Evolutionary conservation across 768 basidiomycete genomes (phyloP), one percentile per base, ranked within the genome.

Genomic region (Collybia sordida): DNA sequence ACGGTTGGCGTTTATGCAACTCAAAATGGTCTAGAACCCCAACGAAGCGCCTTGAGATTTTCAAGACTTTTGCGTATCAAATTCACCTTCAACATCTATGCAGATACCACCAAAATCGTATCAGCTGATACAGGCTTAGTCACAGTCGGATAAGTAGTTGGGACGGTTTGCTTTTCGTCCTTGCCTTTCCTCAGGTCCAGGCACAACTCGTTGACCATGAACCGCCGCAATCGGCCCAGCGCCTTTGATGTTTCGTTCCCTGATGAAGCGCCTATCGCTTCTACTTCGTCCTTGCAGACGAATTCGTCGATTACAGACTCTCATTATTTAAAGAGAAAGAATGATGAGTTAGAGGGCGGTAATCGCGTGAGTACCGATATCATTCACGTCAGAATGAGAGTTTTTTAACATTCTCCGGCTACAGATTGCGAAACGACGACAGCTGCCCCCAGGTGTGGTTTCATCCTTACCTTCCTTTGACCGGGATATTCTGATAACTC

Each of bases 181-280:
- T n/a, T n/a, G n/a, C n/a, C n/a, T n/a, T n/a, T n/a, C n/a, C n/a
- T n/a, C n/a, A n/a, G n/a, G n/a, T n/a, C n/a, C n/a, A n/a, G n/a
- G n/a, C n/a, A n/a, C n/a, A n/a, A n/a, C 31, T 14, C 31, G 9
- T 27, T 14, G 14, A 12, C 31, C 31, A 31, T 31, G 31, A 31
- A 14, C 14, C 31, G 31, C 17, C 71, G 64, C 22, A 69, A 68
- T 19, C 79, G 80, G 36, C 80, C 79, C 0, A 77, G 67, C 4
- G 84, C 86, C 2, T 78, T 75, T 38, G 79, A 82, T 12, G 68
- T 83, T 11, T 77, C 78, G 9, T 86, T 80, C 51, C 73, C 74
- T 1, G 72, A 67, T 7, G 78, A 80, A 49, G 59, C 61, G 3
- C 9, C 45, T 21, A 38, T 43, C 23, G 35, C 27, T 8, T 35